A percentile compares a stretch with the other conserved stretches of the same genome.
Conservation (phyloP, 805 yeast species). For the Kodamaea kaohsiungensis region DNA sequence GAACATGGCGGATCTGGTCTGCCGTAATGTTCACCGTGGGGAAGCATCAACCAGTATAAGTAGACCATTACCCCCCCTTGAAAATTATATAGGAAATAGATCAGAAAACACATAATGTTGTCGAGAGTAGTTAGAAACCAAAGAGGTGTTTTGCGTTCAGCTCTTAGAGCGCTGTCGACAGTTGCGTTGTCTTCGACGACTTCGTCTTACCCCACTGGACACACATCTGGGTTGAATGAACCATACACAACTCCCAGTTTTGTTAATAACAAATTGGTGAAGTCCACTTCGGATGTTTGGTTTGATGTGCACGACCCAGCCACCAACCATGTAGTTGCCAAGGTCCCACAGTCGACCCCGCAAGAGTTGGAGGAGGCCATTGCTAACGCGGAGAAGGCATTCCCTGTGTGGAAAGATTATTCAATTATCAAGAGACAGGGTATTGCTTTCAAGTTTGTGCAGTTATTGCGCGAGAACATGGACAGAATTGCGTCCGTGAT, state of each 20-base stretch:
- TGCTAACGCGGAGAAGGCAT: conserved; percentile 63
- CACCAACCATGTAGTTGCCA: conserved; percentile 62
- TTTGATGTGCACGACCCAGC: conserved; percentile 77
- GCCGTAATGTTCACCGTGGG: conserved; percentile 7
- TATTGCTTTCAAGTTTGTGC: conserved; percentile 66
- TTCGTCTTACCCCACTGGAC: conserved; percentile 42
- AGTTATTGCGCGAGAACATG: conserved; percentile 62
- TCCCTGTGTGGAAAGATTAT: conserved; percentile 54
- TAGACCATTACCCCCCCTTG: background rate
- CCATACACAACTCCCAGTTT: conserved; percentile 55
- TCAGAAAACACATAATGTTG: conserved; percentile 2
- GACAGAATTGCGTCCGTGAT: conserved; percentile 63
- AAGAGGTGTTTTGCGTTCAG: conserved; percentile 4
- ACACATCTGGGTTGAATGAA: conserved; percentile 33
- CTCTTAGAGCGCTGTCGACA: conserved; percentile 11
- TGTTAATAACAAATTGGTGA: conserved; percentile 50
- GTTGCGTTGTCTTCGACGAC: conserved; percentile 33
- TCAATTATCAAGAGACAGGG: conserved; percentile 70
- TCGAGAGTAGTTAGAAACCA: conserved; percentile 7
- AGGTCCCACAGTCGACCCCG: conserved; percentile 72
- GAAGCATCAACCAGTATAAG: background rate
- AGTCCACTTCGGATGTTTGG: conserved; percentile 56
- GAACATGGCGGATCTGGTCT: conserved; percentile 8
- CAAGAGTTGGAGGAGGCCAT: conserved; percentile 67
- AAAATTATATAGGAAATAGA: background rate